Evolutionary conservation across 352 stramenopile genomes (phyloP).

Genomic region (Globisporangium iwayamae): DNA sequence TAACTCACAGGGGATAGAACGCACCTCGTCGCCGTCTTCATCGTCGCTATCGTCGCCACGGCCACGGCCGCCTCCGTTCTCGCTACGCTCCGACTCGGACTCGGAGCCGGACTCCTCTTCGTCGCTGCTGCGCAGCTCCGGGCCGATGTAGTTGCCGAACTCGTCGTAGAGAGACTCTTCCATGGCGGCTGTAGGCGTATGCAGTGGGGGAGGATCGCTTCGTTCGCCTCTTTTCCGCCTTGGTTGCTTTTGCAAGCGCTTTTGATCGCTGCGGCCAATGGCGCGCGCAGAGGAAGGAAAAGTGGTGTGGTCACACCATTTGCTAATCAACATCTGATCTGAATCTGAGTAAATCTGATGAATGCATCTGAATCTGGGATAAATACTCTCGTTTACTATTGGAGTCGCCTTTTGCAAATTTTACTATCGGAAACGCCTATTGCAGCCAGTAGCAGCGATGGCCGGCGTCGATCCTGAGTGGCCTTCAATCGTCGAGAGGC

Average conservation of each 20-base stretch:
- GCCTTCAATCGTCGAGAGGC: no score
- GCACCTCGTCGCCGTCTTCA: conserved; percentile 24
- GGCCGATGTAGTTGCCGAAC: conserved; percentile 99
- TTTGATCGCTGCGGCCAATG: not conserved
- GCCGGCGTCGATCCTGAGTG: no score
- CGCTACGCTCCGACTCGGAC: conserved; percentile 39
- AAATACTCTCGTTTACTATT: no score
- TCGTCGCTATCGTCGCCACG: conserved; percentile 44
- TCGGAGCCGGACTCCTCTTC: conserved; percentile 56
- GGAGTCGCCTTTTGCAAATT: no score
- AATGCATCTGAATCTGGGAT: no score
- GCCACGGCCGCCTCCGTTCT: conserved; percentile 6
- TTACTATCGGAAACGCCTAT: no score
- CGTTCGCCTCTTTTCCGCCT: not conserved
- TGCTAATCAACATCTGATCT: no score
- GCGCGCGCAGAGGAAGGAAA: not conserved
- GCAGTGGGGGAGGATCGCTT: not conserved
- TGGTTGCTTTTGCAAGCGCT: conserved; percentile 5
- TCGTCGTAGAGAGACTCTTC: conserved; percentile 99
- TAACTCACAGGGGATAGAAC: not conserved
- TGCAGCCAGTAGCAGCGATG: no score
- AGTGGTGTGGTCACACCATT: no score
- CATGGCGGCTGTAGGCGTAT: conserved; percentile 36
- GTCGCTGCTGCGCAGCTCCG: conserved; percentile 90
- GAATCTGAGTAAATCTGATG: no score